Evolutionary conservation across 2,329 filamentous ascomycete species (phyloP), one percentile per base, ranked within the genome.

Genomic region (Ophiosphaerella herpotricha): DNA sequence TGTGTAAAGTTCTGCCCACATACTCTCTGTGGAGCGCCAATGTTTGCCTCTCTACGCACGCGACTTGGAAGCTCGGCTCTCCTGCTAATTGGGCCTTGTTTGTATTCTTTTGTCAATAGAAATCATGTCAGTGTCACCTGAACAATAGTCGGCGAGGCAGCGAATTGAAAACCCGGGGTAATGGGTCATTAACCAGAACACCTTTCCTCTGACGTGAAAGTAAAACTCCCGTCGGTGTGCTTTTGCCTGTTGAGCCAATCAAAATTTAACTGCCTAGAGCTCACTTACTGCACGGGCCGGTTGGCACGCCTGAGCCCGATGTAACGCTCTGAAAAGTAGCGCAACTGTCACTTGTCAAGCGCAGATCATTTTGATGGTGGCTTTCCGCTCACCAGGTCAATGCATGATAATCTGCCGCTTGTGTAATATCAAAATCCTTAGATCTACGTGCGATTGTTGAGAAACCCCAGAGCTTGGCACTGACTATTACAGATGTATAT

Each of bases 271-370:
- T 26, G 48, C 47, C 46, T 39, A 47, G 45, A 37, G 12, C 33
- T 33, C 29, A 13, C 31, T 33, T 33, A 49, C 50, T 33, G 47
- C 45, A 57, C 38, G 43, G 37, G 38, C 39, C 50, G 48, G 24
- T 42, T 34, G 32, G 36, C 41, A 45, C 39, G 23, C 39, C 32
- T 33, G 45, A 48, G 51, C 52, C 45, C 54, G 57, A 60, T 60
- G 57, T 60, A 60, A 60, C 57, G 45, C 46, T 55, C 57, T 48
- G 39, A 41, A 55, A 56, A 50, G 54, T 55, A 52, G 54, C 47
- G 54, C 52, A 45, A 35, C 46, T 50, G 53, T 57, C 54, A 53
- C 16, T 49, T 53, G 47, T 53, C 48, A 49, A 44, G 23, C 37
- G 44, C 32, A 36, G 41, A 43, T 43, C 41, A 2, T 16, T 31